Conservation (phyloP, 2,329 filamentous ascomycete species). For the Penicillium sp. region DNA sequence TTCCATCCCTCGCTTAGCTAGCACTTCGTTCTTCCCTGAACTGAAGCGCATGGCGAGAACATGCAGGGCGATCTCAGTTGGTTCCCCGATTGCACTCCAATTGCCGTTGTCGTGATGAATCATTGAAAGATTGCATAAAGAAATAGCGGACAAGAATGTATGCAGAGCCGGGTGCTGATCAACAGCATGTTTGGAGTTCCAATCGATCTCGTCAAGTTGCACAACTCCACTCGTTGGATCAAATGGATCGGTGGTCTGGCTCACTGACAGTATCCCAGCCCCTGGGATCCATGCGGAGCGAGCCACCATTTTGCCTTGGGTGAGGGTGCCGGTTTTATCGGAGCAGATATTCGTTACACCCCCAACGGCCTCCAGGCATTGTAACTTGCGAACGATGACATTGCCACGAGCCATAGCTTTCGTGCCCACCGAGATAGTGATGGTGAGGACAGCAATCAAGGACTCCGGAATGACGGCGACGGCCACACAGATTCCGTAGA, state of each 20-base stretch:
- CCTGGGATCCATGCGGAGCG: slow-evolving; percentile 53
- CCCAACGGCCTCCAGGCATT: slow-evolving; percentile 52
- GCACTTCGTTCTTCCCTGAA: slow-evolving; percentile 41
- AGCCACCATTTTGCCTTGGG: slow-evolving; percentile 55
- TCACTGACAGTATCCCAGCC: slow-evolving; percentile 48
- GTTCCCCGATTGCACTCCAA: slow-evolving; percentile 57
- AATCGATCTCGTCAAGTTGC: slow-evolving; percentile 31
- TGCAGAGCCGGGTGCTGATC: slow-evolving; percentile 37
- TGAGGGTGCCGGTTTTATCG: slow-evolving; percentile 53
- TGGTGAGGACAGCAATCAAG: slow-evolving; percentile 57
- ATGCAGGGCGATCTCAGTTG: slow-evolving; percentile 62
- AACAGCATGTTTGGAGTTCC: slow-evolving; percentile 20
- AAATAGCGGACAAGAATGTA: slow-evolving; percentile 49
- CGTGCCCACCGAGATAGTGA: slow-evolving; percentile 54
- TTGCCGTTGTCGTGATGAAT: slow-evolving; percentile 38
- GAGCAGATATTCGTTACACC: slow-evolving; percentile 55
- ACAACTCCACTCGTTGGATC: slow-evolving; percentile 50
- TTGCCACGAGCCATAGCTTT: slow-evolving; percentile 49
- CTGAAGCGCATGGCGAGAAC: slow-evolving; percentile 59
- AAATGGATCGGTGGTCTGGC: slow-evolving; percentile 48
- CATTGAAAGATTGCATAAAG: slow-evolving; percentile 51
- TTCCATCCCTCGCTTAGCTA: slow-evolving; percentile 24
- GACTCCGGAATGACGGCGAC: slow-evolving; percentile 59
- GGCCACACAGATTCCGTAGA: slow-evolving; percentile 54
- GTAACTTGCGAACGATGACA: slow-evolving; percentile 50